phyloP scores from a whole-genome alignment of 2,329 filamentous ascomycete species.

The Exophiala sideris region DNA sequence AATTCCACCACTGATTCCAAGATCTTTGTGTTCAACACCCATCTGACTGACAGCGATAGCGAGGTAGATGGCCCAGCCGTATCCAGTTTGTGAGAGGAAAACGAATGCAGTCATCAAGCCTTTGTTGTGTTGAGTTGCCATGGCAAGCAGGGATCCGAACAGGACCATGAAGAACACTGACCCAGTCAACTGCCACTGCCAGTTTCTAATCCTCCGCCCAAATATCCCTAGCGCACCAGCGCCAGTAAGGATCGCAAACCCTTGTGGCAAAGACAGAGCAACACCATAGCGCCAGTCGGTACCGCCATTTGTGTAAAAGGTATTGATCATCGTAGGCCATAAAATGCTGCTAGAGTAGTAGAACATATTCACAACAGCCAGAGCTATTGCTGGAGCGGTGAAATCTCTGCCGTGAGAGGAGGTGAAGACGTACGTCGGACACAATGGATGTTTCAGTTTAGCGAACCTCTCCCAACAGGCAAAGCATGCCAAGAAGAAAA shows the following conservation, averaged over 20 bases:
- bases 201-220: slow-evolving; percentile 44
- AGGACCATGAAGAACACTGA: slow-evolving; percentile 48
- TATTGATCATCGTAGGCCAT: slow-evolving; percentile 48
- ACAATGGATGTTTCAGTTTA: slow-evolving; percentile 40
- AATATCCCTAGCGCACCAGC: slow-evolving; percentile 42
- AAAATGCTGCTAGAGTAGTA: slow-evolving; percentile 50
- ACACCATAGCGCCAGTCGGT: slow-evolving; percentile 36
- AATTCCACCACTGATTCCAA: slow-evolving; percentile 46
- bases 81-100: slow-evolving; percentile 45
- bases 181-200: slow-evolving; percentile 47
- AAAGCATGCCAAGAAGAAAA: slow-evolving; percentile 36
- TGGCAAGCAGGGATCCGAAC: slow-evolving; percentile 45
- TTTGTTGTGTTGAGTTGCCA: slow-evolving; percentile 44
- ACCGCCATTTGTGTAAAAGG: slow-evolving; percentile 41
- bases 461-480: slow-evolving; percentile 41
- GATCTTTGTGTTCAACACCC: slow-evolving; percentile 48
- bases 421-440: slow-evolving; percentile 47
- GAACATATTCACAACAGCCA: slow-evolving; percentile 51
- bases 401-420: slow-evolving; percentile 46
- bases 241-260: slow-evolving; percentile 45
- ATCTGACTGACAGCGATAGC: slow-evolving; percentile 50
- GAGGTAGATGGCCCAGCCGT: slow-evolving; percentile 48
- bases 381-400: slow-evolving; percentile 45
- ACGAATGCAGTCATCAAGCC: slow-evolving; percentile 48
- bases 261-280: slow-evolving; percentile 44